Conservation (phyloP, 345 rosid species). For the Brassica cretica region DNA sequence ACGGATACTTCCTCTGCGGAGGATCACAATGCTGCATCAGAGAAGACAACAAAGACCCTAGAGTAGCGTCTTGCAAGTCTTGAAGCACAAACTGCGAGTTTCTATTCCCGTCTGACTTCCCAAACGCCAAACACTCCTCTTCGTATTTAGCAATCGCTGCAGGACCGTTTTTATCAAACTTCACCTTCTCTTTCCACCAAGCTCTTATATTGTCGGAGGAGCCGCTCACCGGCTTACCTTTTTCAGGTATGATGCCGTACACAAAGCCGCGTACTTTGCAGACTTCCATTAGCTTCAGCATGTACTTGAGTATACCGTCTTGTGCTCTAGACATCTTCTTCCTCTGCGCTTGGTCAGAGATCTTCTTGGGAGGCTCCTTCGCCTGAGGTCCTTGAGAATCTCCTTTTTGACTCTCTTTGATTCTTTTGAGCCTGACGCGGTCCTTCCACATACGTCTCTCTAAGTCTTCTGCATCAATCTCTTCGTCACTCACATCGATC, state of each 20-base stretch:
- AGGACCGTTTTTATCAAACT: slow-evolving; percentile 97
- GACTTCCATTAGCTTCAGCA: slow-evolving; percentile 98
- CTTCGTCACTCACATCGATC: slow-evolving; percentile 99
- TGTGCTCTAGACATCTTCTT: slow-evolving; percentile 99
- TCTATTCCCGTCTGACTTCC: slow-evolving; percentile 63
- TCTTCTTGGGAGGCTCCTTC: slow-evolving; percentile 62
- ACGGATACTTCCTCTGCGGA: slow-evolving; percentile 92
- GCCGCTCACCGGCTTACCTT: slow-evolving; percentile 95
- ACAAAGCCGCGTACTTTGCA: slow-evolving; percentile 97
- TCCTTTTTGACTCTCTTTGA: slow-evolving; percentile 71
- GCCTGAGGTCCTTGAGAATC: slow-evolving; percentile 66
- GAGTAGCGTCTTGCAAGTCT: slow-evolving; percentile 97
- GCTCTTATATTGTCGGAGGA: slow-evolving; percentile 94
- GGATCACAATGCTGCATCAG: slow-evolving; percentile 99
- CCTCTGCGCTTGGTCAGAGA: slow-evolving; percentile 93
- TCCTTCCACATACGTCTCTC: slow-evolving; percentile 99
- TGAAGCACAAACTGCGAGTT: slow-evolving; percentile 67
- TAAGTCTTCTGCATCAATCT: slow-evolving; percentile 81
- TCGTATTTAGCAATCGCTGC: slow-evolving; percentile 90
- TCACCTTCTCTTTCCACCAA: slow-evolving; percentile 99
- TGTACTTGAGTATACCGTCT: slow-evolving; percentile 97
- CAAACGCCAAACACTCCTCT: slow-evolving; percentile 75
- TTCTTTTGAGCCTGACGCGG: slow-evolving; percentile 76
- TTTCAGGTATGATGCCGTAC: slow-evolving; percentile 96
- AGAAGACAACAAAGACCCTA: slow-evolving; percentile 90